A percentile compares a stretch with the other conserved stretches of the same genome.
Conservation (phyloP, 2,329 filamentous ascomycete genomes). For the Verticillium nonalfalfae region DNA sequence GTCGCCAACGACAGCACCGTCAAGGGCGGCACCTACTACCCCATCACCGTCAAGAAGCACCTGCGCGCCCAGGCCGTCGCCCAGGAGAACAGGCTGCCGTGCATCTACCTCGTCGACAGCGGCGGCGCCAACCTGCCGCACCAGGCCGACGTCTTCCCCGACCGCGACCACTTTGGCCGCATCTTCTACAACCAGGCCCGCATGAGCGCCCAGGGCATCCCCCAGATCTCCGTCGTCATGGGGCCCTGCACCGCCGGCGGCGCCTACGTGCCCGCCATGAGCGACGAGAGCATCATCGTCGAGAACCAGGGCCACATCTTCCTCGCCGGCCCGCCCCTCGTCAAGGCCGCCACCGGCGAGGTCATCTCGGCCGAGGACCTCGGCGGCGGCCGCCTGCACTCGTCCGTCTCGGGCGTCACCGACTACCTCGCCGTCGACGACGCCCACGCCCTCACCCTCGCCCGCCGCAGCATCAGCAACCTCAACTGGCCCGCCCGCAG, state of each 20-base stretch:
- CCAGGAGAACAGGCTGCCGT: conserved; percentile 74
- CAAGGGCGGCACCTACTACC: conserved; percentile 95
- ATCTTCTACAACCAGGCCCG: conserved; percentile 98
- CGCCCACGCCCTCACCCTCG: conserved; percentile 82
- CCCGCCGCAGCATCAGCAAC: conserved; percentile 76
- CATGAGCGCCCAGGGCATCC: conserved; percentile 84
- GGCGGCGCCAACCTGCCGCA: conserved; percentile 93
- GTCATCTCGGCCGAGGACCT: conserved; percentile 86
- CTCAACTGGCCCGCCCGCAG: conserved; percentile 71
- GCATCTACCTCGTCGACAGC: conserved; percentile 94
- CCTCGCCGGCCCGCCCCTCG: conserved; percentile 85
- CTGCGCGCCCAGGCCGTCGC: conserved; percentile 86
- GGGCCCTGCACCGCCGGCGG: conserved; percentile 93
- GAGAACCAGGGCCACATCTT: conserved; percentile 96
- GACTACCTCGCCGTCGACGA: conserved; percentile 95
- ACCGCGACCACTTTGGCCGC: conserved; percentile 89
- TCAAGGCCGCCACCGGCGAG: conserved; percentile 94
- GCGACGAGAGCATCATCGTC: conserved; percentile 95
- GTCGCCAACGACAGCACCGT: conserved; percentile 96
- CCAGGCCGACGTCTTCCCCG: conserved; percentile 93
- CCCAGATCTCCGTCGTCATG: conserved; percentile 94
- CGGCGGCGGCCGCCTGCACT: conserved; percentile 84
- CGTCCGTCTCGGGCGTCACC: conserved; percentile 84
- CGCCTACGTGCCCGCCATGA: conserved; percentile 95
- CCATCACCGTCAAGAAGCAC: conserved; percentile 97